Evolutionary conservation across 441 rosid genomes (phyloP).

Genomic region (Flueggea neowawraea): DNA sequence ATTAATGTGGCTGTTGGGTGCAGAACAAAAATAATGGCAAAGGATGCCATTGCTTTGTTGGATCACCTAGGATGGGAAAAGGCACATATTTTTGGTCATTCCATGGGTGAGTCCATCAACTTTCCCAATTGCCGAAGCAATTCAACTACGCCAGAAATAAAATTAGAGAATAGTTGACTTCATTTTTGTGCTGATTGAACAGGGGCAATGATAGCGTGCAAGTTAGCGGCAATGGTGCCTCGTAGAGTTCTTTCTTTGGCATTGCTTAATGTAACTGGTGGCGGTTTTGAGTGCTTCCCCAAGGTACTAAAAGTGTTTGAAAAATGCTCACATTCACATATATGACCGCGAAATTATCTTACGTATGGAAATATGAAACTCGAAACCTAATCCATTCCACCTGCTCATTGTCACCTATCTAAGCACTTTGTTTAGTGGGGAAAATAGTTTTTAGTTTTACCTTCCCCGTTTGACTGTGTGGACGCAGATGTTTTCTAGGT

Average conservation of each 20-base stretch:
- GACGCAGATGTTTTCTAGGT: too few species aligned
- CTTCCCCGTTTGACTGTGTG: too few species aligned
- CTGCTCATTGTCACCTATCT: too few species aligned
- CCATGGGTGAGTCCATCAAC: conserved; percentile 67
- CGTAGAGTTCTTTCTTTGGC: conserved; percentile 80
- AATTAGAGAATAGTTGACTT: too few species aligned
- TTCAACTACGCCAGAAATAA: neutral
- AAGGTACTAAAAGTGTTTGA: conserved; percentile 47
- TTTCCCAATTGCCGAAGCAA: neutral
- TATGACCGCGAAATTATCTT: too few species aligned
- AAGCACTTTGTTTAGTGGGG: too few species aligned
- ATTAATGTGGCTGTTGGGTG: conserved; percentile 9
- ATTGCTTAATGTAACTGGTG: conserved; percentile 93
- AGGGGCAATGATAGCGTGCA: conserved; percentile 99
- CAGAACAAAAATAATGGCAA: conserved; percentile 92
- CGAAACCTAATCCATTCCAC: too few species aligned
- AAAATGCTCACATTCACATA: neutral
- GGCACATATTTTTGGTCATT: conserved; percentile 91
- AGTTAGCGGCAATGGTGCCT: conserved; percentile 87
- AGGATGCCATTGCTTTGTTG: conserved; percentile 77
- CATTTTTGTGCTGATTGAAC: neutral
- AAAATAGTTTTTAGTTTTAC: too few species aligned
- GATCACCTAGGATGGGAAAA: conserved; percentile 91
- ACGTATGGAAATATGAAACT: too few species aligned
- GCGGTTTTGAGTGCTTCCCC: conserved; percentile 92